phyloP scores from a whole-genome alignment of 2,329 filamentous ascomycete species.

The Zymoseptoria pseudotritici region DNA sequence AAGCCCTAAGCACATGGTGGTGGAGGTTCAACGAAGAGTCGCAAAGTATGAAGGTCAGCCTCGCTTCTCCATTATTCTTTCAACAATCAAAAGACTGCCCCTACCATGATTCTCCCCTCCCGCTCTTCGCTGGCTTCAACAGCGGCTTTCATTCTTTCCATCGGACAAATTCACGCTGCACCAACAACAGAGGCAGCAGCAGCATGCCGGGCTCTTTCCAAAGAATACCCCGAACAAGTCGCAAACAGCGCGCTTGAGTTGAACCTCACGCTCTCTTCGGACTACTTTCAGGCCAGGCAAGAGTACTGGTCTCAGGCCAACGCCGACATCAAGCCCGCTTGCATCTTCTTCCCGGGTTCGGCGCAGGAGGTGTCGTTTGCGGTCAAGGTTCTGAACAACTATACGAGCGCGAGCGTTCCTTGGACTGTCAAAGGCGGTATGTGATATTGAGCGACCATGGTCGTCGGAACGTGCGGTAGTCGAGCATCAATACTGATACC shows the following conservation, averaged over 20 bases:
- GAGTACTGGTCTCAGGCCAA: conserved; percentile 18
- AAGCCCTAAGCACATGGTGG: neutral
- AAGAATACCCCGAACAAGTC: conserved; percentile 10
- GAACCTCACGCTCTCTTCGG: conserved; percentile 8
- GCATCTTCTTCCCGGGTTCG: conserved; percentile 38
- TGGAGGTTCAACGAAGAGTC: neutral
- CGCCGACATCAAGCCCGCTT: conserved; percentile 14
- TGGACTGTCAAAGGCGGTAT: conserved; percentile 50
- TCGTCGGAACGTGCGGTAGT: neutral
- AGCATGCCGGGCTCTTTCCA: conserved; percentile 2
- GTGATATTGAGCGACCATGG: neutral
- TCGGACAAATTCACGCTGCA: neutral
- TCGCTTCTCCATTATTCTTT: neutral
- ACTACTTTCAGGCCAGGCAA: conserved; percentile 10
- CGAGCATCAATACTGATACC: neutral
- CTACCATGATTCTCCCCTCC: conserved; percentile 1
- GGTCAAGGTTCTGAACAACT: conserved; percentile 42
- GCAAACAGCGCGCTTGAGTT: conserved; percentile 7
- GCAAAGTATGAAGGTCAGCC: neutral
- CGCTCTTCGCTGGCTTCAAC: neutral
- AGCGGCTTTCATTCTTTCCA: neutral
- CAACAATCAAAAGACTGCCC: neutral
- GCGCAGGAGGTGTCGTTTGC: conserved; percentile 47
- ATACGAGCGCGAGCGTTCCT: conserved; percentile 41
- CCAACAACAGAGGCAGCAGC: conserved; percentile 1